Percentiles rank a stretch among this genome's conserved stretches.
These are phyloP conservation scores for Trichosporon asahii DNA, from an alignment of 1,284 basidiomycete species.

Conservation along the genomic window DNA sequence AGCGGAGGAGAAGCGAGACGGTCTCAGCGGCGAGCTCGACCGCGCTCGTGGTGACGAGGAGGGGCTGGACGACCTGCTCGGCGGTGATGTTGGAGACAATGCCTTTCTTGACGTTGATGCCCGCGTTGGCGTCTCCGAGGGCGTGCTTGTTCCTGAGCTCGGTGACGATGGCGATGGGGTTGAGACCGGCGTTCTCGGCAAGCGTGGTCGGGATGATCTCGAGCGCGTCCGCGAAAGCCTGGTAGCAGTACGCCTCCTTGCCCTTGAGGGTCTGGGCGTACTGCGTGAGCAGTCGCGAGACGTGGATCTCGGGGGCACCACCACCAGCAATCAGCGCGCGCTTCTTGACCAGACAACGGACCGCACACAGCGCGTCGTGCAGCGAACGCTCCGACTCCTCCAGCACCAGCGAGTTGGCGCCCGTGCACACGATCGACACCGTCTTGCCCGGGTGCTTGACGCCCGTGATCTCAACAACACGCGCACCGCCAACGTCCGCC, in stretches of 20 bases:
- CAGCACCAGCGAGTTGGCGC: conserved; percentile 86
- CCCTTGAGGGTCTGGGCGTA: conserved; percentile 92
- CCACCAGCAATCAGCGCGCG: conserved; percentile 94
- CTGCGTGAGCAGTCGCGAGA: conserved; percentile 88
- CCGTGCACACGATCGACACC: conserved; percentile 92
- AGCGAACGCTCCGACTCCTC: conserved; percentile 97
- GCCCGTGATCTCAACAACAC: conserved; percentile 91
- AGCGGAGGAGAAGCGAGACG: conserved; percentile 91
- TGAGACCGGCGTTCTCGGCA: conserved; percentile 96
- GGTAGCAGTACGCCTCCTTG: conserved; percentile 99
- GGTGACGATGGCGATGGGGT: conserved; percentile 97
- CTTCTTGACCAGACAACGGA: conserved; percentile 97
- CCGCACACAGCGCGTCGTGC: conserved; percentile 97
- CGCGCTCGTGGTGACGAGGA: conserved; percentile 92
- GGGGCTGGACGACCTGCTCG: conserved; percentile 95
- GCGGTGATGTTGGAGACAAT: conserved; percentile 94
- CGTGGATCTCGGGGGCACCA: conserved; percentile 96
- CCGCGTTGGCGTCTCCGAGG: conserved; percentile 87
- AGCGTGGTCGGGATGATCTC: conserved; percentile 98
- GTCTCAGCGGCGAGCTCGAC: conserved; percentile 96
- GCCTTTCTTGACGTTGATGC: conserved; percentile 97
- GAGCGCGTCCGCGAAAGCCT: conserved; percentile 95
- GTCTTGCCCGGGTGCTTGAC: conserved; percentile 94
- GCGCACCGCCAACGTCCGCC: conserved; percentile 75
- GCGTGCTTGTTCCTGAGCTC: conserved; percentile 97